A percentile compares a stretch with the other conserved stretches of the same genome.
These are phyloP conservation scores for Fonsecaea erecta DNA, from an alignment of 2,329 filamentous ascomycete species.

Conservation along the genomic window DNA sequence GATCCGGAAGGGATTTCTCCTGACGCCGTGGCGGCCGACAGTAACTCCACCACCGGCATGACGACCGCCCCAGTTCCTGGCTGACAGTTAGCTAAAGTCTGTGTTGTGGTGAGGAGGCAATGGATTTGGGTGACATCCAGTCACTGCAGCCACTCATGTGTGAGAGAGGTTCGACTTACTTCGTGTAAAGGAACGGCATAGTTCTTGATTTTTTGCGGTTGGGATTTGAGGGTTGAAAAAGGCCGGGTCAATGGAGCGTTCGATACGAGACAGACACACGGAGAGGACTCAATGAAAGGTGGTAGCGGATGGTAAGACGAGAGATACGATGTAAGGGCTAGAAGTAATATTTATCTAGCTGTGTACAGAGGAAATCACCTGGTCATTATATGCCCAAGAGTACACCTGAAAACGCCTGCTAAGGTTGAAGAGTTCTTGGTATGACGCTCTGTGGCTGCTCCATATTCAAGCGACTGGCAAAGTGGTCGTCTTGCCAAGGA, in stretches of 20 bases:
- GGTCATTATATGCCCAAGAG: background rate
- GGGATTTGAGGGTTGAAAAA: background rate
- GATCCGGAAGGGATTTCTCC: constrained; percentile 57
- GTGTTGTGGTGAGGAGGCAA: background rate
- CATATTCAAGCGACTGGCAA: background rate
- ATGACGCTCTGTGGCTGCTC: constrained; percentile 18
- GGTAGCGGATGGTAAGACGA: background rate
- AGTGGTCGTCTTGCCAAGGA: constrained; percentile 4
- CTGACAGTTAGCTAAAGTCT: background rate
- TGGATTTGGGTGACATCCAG: background rate
- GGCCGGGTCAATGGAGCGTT: background rate
- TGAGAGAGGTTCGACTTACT: constrained; percentile 27
- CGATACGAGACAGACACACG: background rate
- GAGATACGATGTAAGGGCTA: background rate
- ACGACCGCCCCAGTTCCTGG: constrained; percentile 41
- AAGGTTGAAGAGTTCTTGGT: background rate
- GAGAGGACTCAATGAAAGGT: background rate
- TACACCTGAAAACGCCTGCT: background rate
- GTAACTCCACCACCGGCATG: constrained; percentile 55
- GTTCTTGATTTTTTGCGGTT: background rate
- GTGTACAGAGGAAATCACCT: background rate
- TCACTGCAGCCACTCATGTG: background rate
- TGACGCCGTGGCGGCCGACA: constrained; percentile 58
- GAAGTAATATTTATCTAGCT: background rate
- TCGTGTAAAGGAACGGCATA: constrained; percentile 44